Percentiles rank a stretch among this genome's conserved stretches.
Evolutionary conservation across 1,284 basidiomycete genomes (phyloP).

Genomic region (Heterobasidion annosum): DNA sequence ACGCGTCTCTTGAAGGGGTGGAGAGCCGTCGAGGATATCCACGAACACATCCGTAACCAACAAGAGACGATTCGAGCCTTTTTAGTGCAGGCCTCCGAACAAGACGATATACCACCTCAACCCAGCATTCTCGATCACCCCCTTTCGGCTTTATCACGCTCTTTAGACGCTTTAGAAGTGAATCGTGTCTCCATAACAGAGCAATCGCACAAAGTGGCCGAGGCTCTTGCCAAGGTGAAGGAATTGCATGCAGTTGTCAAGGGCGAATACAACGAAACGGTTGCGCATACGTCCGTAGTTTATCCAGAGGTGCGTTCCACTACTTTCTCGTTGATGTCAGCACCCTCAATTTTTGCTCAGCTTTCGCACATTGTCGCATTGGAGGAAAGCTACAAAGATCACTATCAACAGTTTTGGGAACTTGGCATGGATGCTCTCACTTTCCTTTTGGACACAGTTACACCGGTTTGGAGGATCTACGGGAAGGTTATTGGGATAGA

Average conservation of each 20-base stretch:
- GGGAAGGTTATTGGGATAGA: constrained; percentile 71
- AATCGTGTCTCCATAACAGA: constrained; percentile 28
- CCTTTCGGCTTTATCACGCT: constrained; percentile 34
- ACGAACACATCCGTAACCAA: constrained; percentile 49
- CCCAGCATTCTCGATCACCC: constrained; percentile 45
- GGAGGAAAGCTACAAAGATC: constrained; percentile 67
- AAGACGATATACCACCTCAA: constrained; percentile 13
- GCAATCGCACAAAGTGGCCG: constrained; percentile 39
- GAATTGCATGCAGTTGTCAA: constrained; percentile 47
- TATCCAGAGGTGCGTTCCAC: constrained; percentile 58
- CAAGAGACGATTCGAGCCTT: constrained; percentile 46
- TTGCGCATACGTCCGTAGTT: constrained; percentile 60
- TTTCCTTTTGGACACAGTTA: constrained; percentile 60
- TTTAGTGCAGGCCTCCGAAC: constrained; percentile 5
- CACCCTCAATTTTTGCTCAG: constrained; percentile 23
- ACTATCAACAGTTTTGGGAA: constrained; percentile 71
- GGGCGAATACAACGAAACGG: constrained; percentile 52
- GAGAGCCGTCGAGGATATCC: constrained; percentile 66
- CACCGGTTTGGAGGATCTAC: constrained; percentile 71
- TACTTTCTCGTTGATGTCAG: not conserved
- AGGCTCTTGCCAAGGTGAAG: constrained; percentile 42
- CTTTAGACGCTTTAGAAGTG: constrained; percentile 29
- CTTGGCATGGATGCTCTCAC: constrained; percentile 67
- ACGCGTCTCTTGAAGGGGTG: constrained; percentile 51
- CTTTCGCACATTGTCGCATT: constrained; percentile 56